Evolutionary conservation across 2,329 filamentous ascomycete species (phyloP).

Genomic region (Penicillium sp.): DNA sequence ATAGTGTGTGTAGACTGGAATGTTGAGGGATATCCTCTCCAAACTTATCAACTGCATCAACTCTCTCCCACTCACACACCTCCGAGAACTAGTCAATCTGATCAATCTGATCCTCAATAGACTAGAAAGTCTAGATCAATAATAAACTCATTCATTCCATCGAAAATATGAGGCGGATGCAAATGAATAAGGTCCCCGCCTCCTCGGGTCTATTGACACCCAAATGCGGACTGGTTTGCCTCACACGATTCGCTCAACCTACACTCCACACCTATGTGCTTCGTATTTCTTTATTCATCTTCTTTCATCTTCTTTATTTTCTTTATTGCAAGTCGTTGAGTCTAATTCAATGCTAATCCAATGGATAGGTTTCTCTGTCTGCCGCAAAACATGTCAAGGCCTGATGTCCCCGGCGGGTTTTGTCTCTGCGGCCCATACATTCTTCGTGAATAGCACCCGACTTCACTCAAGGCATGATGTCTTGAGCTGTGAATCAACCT

Average conservation of each 20-base stretch:
- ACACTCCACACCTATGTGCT: neutral
- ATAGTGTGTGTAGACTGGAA: too few relatives aligned
- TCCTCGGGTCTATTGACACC: conserved; percentile 20
- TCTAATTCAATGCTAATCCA: neutral
- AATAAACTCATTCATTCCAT: neutral
- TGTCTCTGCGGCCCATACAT: conserved; percentile 10
- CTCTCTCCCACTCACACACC: neutral
- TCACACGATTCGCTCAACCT: conserved; percentile 3
- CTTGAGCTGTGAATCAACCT: conserved; percentile 3
- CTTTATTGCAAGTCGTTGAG: neutral
- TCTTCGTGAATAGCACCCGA: neutral
- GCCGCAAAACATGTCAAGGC: neutral
- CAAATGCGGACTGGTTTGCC: conserved; percentile 14
- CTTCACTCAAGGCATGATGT: neutral
- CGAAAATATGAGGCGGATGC: neutral
- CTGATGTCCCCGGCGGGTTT: neutral
- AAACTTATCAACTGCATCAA: neutral
- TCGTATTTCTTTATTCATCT: conserved; percentile 1
- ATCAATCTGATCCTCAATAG: neutral
- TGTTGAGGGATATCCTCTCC: neutral
- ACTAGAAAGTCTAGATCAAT: neutral
- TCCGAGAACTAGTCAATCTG: neutral
- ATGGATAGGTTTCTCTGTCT: conserved; percentile 5
- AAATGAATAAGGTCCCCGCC: conserved; percentile 4
- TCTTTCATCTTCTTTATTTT: neutral